phyloP scores from a whole-genome alignment of 2,329 filamentous ascomycete species.

The Elsinoe perseae region DNA sequence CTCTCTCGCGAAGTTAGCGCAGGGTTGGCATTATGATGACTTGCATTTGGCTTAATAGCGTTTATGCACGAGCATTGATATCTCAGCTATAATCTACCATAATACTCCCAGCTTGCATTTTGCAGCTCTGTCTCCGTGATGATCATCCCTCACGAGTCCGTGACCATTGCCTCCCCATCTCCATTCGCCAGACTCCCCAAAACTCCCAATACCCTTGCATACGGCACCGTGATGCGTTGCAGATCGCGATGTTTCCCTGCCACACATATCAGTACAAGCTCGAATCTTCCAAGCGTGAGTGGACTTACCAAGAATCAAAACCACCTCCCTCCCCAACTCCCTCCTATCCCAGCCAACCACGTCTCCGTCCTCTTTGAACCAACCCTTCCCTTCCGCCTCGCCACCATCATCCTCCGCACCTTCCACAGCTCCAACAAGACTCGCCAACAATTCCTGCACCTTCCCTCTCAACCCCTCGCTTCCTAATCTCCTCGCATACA shows the following conservation, averaged over 20 bases:
- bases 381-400: slow-evolving; percentile 44
- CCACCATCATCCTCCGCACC: slow-evolving; percentile 49
- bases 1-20: slow-evolving; percentile 2
- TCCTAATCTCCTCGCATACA: slow-evolving; percentile 94
- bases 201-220: slow-evolving; percentile 72
- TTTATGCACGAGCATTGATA: neutral
- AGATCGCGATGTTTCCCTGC: slow-evolving; percentile 90
- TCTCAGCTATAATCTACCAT: neutral
- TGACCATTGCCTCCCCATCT: slow-evolving; percentile 15
- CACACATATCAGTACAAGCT: slow-evolving; percentile 30
- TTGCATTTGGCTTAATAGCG: neutral
- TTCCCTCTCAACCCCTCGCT: slow-evolving; percentile 81
- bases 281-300: neutral
- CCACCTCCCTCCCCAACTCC: slow-evolving; percentile 80
- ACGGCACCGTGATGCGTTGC: slow-evolving; percentile 89
- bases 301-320: slow-evolving; percentile 79
- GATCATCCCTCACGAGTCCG: neutral
- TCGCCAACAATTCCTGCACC: slow-evolving; percentile 84
- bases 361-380: slow-evolving; percentile 59
- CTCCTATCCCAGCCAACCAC: slow-evolving; percentile 87
- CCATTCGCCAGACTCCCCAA: slow-evolving; percentile 25
- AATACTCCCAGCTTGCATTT: too few species aligned
- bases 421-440: slow-evolving; percentile 64
- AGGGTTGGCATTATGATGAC: slow-evolving; percentile 7
- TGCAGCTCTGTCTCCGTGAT: too few species aligned